These are phyloP conservation scores for Neopestalotiopsis rosae DNA, from an alignment of 2,329 filamentous ascomycete genomes.

Conservation along the genomic window DNA sequence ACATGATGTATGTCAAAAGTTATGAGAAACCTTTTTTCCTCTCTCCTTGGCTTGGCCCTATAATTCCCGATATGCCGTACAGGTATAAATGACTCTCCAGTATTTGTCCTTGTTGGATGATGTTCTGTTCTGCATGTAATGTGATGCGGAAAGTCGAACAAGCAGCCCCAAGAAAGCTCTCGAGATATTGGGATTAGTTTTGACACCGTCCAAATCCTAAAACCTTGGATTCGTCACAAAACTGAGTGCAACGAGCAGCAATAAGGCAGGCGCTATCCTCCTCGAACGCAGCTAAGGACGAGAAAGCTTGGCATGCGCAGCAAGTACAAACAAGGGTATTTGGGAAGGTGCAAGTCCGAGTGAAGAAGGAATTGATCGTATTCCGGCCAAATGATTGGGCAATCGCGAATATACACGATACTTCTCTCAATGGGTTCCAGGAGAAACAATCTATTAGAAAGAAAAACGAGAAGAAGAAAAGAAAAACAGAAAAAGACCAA, in stretches of 20 bases:
- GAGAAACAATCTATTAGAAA: too few relatives aligned
- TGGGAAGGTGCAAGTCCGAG: background rate
- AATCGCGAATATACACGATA: too few relatives aligned
- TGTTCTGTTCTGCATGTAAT: too few relatives aligned
- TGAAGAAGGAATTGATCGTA: too few relatives aligned
- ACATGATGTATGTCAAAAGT: constrained; percentile 44
- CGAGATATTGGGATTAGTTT: background rate
- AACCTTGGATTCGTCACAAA: background rate
- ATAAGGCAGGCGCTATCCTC: too few relatives aligned
- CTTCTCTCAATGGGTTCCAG: too few relatives aligned
- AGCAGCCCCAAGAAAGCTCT: background rate
- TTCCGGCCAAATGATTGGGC: too few relatives aligned
- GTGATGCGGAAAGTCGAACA: too few relatives aligned
- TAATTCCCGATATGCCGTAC: background rate
- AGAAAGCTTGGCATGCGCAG: background rate
- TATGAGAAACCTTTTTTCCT: background rate
- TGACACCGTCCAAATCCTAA: background rate
- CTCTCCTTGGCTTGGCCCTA: background rate
- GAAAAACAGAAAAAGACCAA: background rate
- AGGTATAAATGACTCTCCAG: background rate
- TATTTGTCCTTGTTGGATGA: background rate
- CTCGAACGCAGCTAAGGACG: background rate
- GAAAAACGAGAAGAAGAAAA: background rate
- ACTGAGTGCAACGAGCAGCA: too few relatives aligned
- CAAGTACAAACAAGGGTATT: background rate